Base-by-base conservation (phyloP, 176 grass and related monocot genomes). In the Melocanna baccifera region DNA sequence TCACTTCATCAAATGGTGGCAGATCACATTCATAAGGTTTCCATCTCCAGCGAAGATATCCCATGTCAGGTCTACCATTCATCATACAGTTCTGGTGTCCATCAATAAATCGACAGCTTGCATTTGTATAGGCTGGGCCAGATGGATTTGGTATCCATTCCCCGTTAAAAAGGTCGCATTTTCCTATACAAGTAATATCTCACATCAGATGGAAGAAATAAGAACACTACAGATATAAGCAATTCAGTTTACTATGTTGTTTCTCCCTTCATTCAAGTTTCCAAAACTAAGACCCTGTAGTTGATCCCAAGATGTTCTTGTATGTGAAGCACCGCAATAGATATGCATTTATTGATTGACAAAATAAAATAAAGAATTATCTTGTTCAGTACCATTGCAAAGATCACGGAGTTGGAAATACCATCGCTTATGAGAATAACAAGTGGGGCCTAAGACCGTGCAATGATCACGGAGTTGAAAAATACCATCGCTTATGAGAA, bases 121-220 rank as follows among this genome's bases (percentile, higher is more conserved):
- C 78, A 85, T 96, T 96, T n/a, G 91, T 93, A 79, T 96, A 96
- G 67, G 91, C 87, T 77, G 94, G 89, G 43, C 86, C 94, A 11
- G 89, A 96, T 13, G 77, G 84, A 52, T 88, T 86, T 65, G 87
- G 84, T 66, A 91, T 32, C 94, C 94, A 96, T 77, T 89, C 76
- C 48, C 94, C 94, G 63, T 71, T 62, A 59, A 93, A 96, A 71
- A 93, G 73, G 81, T 93, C 46, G 40, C 94, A 96, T 61, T 76
- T 81, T 81, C 50, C 79, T 83, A 47, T 19, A 69, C 16, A 81
- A 42, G 32, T 55, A 89, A 39, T 74, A 51, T 9, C 55, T 62
- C 19, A 70, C 29, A 67, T 86, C 14, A 87, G 18, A 70, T 50
- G 28, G 47, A 66, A 64, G 47, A 90, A 81, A 87, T 20, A 87